Evolutionary conservation across 306 rosid species (phyloP).

Genomic region (Heteromeles arbutifolia): DNA sequence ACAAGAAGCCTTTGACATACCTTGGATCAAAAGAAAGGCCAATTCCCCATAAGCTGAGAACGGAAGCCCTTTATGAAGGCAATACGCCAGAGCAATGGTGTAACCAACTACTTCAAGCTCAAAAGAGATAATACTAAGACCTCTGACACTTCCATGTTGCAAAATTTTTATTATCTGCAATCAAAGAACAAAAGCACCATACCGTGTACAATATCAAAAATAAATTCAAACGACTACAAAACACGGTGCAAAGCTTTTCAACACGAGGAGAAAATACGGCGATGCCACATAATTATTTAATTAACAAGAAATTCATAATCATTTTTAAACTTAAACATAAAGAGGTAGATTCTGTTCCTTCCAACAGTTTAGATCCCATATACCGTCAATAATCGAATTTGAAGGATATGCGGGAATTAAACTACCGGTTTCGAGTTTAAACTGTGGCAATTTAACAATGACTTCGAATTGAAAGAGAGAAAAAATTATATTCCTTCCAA

Average conservation of each 20-base stretch:
- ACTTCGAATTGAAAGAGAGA: background rate
- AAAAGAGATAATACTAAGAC: constrained; percentile 73
- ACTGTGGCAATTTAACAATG: background rate
- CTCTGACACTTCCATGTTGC: constrained; percentile 67
- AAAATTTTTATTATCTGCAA: constrained; percentile 72
- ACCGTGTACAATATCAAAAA: background rate
- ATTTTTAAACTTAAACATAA: background rate
- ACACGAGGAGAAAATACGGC: background rate
- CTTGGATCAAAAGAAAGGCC: constrained; percentile 81
- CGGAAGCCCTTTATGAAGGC: constrained; percentile 86
- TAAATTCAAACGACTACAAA: background rate
- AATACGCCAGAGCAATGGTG: constrained; percentile 83
- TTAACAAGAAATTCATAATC: background rate
- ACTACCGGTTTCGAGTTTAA: background rate
- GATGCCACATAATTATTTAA: background rate
- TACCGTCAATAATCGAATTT: background rate
- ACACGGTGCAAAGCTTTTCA: background rate
- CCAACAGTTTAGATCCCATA: background rate
- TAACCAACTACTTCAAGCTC: constrained; percentile 89
- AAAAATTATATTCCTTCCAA: background rate
- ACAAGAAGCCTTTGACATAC: constrained; percentile 26
- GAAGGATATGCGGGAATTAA: background rate
- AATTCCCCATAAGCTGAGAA: constrained; percentile 93
- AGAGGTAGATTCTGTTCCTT: background rate
- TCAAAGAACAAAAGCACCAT: background rate